Evolutionary conservation across 805 yeast species (phyloP), one percentile per base, ranked within the genome.

Genomic region (Spencermartinsiella europaea): DNA sequence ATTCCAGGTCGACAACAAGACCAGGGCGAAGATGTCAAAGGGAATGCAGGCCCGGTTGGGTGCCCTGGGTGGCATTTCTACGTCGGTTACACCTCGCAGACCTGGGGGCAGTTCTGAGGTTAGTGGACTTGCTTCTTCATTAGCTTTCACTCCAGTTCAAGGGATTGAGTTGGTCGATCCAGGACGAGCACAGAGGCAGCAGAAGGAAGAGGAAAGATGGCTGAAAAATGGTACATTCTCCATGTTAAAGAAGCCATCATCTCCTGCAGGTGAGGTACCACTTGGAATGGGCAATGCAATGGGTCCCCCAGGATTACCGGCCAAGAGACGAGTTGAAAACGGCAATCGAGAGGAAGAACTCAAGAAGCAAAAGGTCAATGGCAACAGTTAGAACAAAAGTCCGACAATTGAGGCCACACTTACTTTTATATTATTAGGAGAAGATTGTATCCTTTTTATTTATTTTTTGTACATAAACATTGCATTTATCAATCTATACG

Each of bases 11-110:
- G 75, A 71, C 52, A 60, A 65, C 1, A 75, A 75, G 41, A 79
- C 80, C 20, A 70, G 65, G 45, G 82, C 87, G 2, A 75, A 76
- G 52, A 63, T 84, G 69, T 72, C 84, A 1, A 84, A 84, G 61
- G 68, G 71, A 1, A 77, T 83, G 83, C 72, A 73, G 47, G 57
- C 62, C 15, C 69, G 88, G 4, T 27, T 60, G 14, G 33, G 41
- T 10, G 41, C 42, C 27, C 34, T 19, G 34, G 44, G 39, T 36
- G 42, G 36, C 10, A 31, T 21, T 22, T 14, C 35, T 3, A 21
- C 42, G 12, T 25, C 31, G 12, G 31, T 25, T 25, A 7, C 12
- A 12, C 31, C 31, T 7, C 7, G 12, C 10, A 25, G 12, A 25
- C 12, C 31, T 7, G 38, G 22, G 34, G 38, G 39, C 27, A 15